phyloP scores from a whole-genome alignment of 805 yeast species.

The Yamadazyma takamatsuzukensis region DNA sequence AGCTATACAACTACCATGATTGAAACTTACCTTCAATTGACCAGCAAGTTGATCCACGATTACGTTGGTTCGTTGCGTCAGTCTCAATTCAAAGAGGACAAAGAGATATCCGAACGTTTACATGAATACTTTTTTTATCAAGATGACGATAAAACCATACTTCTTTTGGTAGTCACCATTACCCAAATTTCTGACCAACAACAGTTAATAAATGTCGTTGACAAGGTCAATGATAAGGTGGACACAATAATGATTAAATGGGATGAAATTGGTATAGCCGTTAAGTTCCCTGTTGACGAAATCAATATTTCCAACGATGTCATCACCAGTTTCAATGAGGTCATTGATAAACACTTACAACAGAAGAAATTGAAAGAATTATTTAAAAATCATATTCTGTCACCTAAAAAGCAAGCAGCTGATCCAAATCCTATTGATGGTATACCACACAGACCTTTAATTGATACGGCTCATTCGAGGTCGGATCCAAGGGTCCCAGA shows the following conservation, averaged over 20 bases:
- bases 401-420: conserved; percentile 3
- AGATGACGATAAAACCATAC: conserved; percentile 5
- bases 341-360: conserved; percentile 2
- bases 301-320: conserved; percentile 16
- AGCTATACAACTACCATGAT: conserved; percentile 11
- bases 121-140: conserved; percentile 7
- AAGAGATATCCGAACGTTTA: conserved; percentile 2
- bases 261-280: conserved; percentile 14
- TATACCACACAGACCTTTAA: conserved; percentile 4
- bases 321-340: conserved; percentile 17
- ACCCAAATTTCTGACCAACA: conserved; percentile 4
- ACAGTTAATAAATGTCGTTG: conserved; percentile 7
- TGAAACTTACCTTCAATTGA: conserved; percentile 19
- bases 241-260: conserved; percentile 22
- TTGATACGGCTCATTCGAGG: conserved; percentile 7
- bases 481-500: conserved; percentile 23
- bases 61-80: conserved; percentile 14
- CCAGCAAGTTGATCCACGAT: conserved; percentile 17
- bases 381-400: conserved; percentile 6
- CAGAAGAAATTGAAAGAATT: conserved; percentile 6
- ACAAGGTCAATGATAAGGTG: conserved; percentile 10
- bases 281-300: conserved; percentile 21
- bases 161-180: conserved; percentile 9
- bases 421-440: conserved; percentile 4
- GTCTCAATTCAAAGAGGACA: conserved; percentile 3